Evolutionary conservation across 2,329 filamentous ascomycete species (phyloP).

Genomic region (Colletotrichum acutatum): DNA sequence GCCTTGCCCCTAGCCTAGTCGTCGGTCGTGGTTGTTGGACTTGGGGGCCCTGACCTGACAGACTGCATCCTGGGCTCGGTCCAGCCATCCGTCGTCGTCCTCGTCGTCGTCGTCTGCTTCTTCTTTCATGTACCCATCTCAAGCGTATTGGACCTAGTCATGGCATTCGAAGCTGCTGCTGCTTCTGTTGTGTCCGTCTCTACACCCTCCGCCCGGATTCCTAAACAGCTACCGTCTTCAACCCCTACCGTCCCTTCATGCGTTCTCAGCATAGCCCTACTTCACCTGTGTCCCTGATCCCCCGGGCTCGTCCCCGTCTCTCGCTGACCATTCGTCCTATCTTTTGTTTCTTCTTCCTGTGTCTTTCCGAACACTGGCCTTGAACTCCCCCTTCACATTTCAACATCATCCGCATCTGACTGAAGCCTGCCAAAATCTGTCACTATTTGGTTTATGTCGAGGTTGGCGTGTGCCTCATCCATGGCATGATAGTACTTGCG

Average conservation of each 20-base stretch:
- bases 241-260: conserved; percentile 44
- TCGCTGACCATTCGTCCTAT: conserved; percentile 41
- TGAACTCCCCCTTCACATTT: conserved; percentile 23
- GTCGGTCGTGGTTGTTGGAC: conserved; percentile 12
- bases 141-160: conserved; percentile 30
- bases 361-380: conserved; percentile 31
- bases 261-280: conserved; percentile 45
- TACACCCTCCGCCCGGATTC: conserved; percentile 40
- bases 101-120: not conserved
- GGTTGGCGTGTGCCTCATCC: conserved; percentile 21
- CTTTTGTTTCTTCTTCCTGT: conserved; percentile 39
- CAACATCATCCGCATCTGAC: conserved; percentile 13
- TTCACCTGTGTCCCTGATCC: conserved; percentile 35
- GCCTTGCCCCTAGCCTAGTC: conserved; percentile 31
- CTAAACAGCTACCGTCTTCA: conserved; percentile 45
- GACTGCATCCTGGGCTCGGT: conserved; percentile 24
- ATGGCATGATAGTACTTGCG: conserved; percentile 33
- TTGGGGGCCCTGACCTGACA: conserved; percentile 28
- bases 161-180: conserved; percentile 23
- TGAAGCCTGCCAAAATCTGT: conserved; percentile 15
- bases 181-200: conserved; percentile 30
- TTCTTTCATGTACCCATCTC: conserved; percentile 18
- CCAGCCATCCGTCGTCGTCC: conserved; percentile 27
- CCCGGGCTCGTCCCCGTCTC: conserved; percentile 33
- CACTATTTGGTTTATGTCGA: conserved; percentile 28